Evolutionary conservation across 441 rosid genomes (phyloP), one percentile per base, ranked within the genome.

Genomic region (Euphorbia celastroides): DNA sequence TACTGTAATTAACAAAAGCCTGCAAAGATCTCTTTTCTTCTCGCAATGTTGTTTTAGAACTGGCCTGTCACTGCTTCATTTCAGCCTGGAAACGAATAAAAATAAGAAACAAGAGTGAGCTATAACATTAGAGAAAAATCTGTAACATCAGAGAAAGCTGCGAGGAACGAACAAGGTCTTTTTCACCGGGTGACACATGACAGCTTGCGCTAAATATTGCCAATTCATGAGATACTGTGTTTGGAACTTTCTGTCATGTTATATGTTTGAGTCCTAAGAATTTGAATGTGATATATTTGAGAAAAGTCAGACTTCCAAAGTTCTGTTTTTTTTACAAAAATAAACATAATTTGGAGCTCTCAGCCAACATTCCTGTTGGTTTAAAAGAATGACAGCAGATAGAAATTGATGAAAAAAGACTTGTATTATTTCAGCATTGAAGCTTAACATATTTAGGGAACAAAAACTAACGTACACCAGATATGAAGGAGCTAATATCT

Each of bases 21-120:
- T 89, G 97, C 78, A 94, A 67, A 68, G 77, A 66, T 62, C 73
- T 86, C 77, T 94, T 79, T 94, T 94, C 81, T 88, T 94, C 82
- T 92, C 99, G 60, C 86, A 94, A 75, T 94, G 99, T 80, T 88
- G 94, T 79, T 85, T 92, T 67, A 94, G 84, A 81, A 88, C 88
- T 65, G 96, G 90, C 72, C 92, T 84, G 65, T 93, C 98, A 71
- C 55, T 77, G 83, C 81, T 90, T 89, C 98, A 94, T 92, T 83
- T 92, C 98, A 79, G 94, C 98, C 99, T 94, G 75, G 75, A 79
- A 73, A 26, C 71, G 57, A 58, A 26, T 25, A 70, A 72, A 41
- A 51, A 70, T 1, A 26, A n/a, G 34, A 57, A 23, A 27, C 26
- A 3, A 22, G 8, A 7, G 14, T 56, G 19, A 65, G 26, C 36